These are phyloP conservation scores for Corylus heterophylla DNA, from an alignment of 306 rosid genomes.

Conservation along the genomic window DNA sequence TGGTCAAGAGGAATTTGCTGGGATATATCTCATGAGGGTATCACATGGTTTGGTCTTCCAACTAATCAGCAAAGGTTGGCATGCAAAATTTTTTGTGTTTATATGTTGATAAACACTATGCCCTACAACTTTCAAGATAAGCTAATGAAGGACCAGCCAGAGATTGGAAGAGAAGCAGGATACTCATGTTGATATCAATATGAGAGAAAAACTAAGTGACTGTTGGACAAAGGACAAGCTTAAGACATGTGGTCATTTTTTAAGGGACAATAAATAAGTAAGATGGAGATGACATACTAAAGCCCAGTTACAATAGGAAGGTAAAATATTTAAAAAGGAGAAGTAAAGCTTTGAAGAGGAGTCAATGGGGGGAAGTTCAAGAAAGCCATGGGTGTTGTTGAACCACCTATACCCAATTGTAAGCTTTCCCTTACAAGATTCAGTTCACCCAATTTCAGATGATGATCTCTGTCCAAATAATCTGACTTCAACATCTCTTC, in stretches of 20 bases:
- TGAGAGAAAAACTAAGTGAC: not conserved
- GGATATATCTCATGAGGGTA: not conserved
- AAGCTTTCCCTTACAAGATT: no score
- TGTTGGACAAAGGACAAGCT: no score
- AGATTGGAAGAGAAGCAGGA: not conserved
- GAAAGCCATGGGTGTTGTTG: no score
- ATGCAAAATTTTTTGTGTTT: not conserved
- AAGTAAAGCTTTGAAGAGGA: no score
- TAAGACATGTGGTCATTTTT: no score
- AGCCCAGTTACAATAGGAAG: no score
- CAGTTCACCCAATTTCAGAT: not conserved
- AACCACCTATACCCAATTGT: no score
- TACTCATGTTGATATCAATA: not conserved
- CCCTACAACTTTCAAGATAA: not conserved
- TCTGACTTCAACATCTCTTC: not conserved
- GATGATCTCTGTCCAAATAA: not conserved
- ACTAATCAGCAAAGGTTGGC: not conserved
- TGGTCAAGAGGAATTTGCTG: not conserved
- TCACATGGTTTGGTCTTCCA: conserved; percentile 23
- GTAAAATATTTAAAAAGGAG: no score
- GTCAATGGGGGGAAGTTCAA: no score
- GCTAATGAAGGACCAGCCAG: not conserved
- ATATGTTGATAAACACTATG: not conserved
- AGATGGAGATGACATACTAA: no score
- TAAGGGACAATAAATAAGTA: no score